Evolutionary conservation across 441 rosid genomes (phyloP).

Genomic region (Capsella rubella): DNA sequence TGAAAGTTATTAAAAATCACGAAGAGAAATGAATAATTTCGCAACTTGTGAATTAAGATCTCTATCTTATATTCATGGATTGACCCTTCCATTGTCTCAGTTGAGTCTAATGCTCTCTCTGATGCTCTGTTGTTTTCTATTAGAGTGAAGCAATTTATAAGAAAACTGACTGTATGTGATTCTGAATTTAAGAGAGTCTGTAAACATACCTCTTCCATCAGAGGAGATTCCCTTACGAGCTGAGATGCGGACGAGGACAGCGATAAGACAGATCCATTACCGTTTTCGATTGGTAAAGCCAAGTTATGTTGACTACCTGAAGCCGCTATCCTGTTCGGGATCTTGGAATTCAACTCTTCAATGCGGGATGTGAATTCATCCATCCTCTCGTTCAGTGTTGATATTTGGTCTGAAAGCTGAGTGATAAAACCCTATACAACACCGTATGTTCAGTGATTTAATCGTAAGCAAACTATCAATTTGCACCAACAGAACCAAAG

Average conservation of each 20-base stretch:
- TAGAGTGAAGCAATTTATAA: conserved; percentile 15
- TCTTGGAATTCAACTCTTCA: conserved; percentile 85
- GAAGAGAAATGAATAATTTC: background rate
- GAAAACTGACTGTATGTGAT: conserved; percentile 4
- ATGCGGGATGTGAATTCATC: conserved; percentile 87
- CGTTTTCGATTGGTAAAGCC: conserved; percentile 74
- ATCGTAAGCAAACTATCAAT: conserved; percentile 5
- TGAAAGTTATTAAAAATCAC: background rate
- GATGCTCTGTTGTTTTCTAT: conserved; percentile 3
- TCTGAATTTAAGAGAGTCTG: conserved; percentile 19
- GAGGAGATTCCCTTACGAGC: conserved; percentile 75
- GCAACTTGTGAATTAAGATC: background rate
- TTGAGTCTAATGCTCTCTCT: conserved; percentile 1
- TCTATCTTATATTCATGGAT: background rate
- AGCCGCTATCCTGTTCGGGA: conserved; percentile 55
- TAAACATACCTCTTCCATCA: conserved; percentile 87
- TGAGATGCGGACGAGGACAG: conserved; percentile 87
- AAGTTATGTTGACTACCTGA: conserved; percentile 84
- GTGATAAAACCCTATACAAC: conserved; percentile 69
- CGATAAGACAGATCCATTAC: conserved; percentile 76
- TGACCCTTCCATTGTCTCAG: background rate
- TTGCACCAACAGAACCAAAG: conserved; percentile 15
- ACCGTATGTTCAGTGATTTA: conserved; percentile 21
- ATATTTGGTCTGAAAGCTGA: conserved; percentile 94
- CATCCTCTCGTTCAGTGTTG: conserved; percentile 94